phyloP scores from a whole-genome alignment of 495 filamentous ascomycete species.

The Penicillium antarcticum region DNA sequence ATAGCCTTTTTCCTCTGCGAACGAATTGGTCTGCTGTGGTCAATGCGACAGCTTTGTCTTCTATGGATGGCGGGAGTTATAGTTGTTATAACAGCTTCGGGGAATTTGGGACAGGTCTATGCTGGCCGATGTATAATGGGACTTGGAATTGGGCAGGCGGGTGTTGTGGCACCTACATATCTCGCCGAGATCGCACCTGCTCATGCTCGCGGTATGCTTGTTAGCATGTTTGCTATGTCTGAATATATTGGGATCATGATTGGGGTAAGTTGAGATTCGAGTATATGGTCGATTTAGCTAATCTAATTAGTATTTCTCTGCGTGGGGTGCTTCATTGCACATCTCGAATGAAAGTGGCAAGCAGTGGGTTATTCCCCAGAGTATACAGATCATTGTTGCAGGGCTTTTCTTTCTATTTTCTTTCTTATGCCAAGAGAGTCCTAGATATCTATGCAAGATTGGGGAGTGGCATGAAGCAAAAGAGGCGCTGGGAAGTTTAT shows the following conservation, averaged over 20 bases:
- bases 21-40: constrained; percentile 57
- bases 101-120: constrained; percentile 54
- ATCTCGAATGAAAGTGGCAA: constrained; percentile 40
- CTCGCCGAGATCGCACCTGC: constrained; percentile 57
- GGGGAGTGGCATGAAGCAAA: constrained; percentile 35
- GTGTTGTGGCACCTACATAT: constrained; percentile 56
- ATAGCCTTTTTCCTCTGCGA: constrained; percentile 59
- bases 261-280: constrained; percentile 9
- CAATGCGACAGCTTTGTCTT: constrained; percentile 54
- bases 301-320: constrained; percentile 20
- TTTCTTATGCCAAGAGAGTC: constrained; percentile 54
- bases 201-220: constrained; percentile 48
- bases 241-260: constrained; percentile 63
- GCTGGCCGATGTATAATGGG: constrained; percentile 59
- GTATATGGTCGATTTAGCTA: neutral
- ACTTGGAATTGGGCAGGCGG: constrained; percentile 57
- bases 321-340: constrained; percentile 53
- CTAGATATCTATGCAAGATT: constrained; percentile 53
- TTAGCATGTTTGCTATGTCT: constrained; percentile 58
- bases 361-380: constrained; percentile 55
- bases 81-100: constrained; percentile 53
- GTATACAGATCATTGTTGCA: constrained; percentile 58
- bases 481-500: constrained; percentile 42
- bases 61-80: constrained; percentile 56
- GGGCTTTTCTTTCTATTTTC: constrained; percentile 50